Percentiles rank a stretch among this genome's conserved stretches.
Conservation (phyloP, 2,329 filamentous ascomycete genomes). For the Aureobasidium sp. region DNA sequence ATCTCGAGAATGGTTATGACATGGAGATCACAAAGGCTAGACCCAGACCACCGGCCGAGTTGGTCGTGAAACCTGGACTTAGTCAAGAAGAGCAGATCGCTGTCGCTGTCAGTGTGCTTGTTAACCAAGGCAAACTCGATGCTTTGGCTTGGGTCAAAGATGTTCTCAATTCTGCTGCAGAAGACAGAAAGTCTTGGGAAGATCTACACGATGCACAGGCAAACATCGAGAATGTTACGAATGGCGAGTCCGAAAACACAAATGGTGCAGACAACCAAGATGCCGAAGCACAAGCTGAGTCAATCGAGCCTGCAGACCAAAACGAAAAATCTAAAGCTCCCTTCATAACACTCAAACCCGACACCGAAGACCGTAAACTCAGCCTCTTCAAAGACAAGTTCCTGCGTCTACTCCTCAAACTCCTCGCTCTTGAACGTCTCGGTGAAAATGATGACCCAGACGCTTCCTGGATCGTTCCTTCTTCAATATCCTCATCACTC, state of each 20-base stretch:
- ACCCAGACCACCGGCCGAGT: slow-evolving; percentile 65
- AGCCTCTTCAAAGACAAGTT: slow-evolving; percentile 87
- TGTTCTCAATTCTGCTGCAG: slow-evolving; percentile 59
- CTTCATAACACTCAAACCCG: slow-evolving; percentile 52
- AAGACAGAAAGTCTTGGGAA: slow-evolving; percentile 72
- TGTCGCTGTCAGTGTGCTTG: slow-evolving; percentile 69
- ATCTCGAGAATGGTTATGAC: slow-evolving; percentile 84
- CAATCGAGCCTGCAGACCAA: slow-evolving; percentile 12
- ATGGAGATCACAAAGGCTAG: slow-evolving; percentile 63
- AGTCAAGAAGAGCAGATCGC: slow-evolving; percentile 61
- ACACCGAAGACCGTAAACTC: slow-evolving; percentile 58
- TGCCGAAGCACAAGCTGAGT: background rate
- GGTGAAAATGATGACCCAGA: slow-evolving; percentile 65
- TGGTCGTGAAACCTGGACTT: slow-evolving; percentile 71
- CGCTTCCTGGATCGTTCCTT: slow-evolving; percentile 71
- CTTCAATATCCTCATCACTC: slow-evolving; percentile 54
- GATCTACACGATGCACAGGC: slow-evolving; percentile 58
- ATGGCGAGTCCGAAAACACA: slow-evolving; percentile 5
- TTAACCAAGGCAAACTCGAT: slow-evolving; percentile 71
- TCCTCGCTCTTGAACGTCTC: slow-evolving; percentile 62
- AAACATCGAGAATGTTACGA: slow-evolving; percentile 21
- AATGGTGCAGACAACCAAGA: background rate
- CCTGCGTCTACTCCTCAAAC: slow-evolving; percentile 73
- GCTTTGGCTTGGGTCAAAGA: slow-evolving; percentile 77
- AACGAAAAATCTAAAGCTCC: slow-evolving; percentile 37